phyloP scores from a whole-genome alignment of 2,329 filamentous ascomycete species.

The Chaetomium olivaceum region DNA sequence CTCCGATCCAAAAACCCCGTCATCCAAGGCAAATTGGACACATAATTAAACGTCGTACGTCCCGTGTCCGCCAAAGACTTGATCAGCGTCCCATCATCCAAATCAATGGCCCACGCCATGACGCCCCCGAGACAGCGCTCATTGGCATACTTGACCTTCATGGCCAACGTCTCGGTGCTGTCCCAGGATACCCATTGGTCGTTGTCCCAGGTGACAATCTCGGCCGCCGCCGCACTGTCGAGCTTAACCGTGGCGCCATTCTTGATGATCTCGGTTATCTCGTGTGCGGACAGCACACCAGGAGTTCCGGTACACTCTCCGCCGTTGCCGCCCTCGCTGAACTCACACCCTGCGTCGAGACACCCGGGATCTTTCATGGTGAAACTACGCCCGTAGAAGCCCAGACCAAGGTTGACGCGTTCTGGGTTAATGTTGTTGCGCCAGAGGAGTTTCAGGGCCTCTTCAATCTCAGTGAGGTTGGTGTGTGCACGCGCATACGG shows the following conservation, averaged over 20 bases:
- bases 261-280: conserved; percentile 37
- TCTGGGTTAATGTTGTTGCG: conserved; percentile 45
- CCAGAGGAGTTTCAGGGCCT: conserved; percentile 50
- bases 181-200: conserved; percentile 45
- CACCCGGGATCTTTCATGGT: conserved; percentile 34
- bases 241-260: conserved; percentile 27
- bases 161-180: conserved; percentile 37
- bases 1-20: conserved; percentile 3
- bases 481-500: conserved; percentile 43
- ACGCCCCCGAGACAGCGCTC: conserved; percentile 30
- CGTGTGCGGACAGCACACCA: conserved; percentile 38
- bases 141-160: conserved; percentile 32
- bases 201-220: conserved; percentile 35
- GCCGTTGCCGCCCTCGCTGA: conserved; percentile 31
- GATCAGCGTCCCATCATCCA: conserved; percentile 29
- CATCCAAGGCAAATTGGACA: conserved; percentile 3
- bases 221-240: conserved; percentile 37
- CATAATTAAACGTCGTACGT: background rate
- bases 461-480: conserved; percentile 51
- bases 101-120: conserved; percentile 38
- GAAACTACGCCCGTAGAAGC: conserved; percentile 48
- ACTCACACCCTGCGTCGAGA: conserved; percentile 36
- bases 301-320: conserved; percentile 37
- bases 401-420: conserved; percentile 47
- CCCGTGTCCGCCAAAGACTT: conserved; percentile 12